phyloP scores from a whole-genome alignment of 495 filamentous ascomycete genomes.

The Aspergillus campestris region DNA sequence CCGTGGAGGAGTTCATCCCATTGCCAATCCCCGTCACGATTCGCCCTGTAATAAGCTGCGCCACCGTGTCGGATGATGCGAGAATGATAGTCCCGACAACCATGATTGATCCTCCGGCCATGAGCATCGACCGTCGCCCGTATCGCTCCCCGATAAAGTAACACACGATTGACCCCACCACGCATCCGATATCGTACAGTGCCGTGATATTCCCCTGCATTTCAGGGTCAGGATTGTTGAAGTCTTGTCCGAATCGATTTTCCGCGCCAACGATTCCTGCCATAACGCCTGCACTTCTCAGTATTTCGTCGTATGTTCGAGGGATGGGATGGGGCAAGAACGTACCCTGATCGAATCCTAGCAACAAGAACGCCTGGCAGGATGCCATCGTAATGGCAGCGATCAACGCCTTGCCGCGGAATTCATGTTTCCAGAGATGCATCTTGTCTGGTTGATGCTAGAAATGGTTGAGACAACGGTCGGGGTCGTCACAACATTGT shows the following conservation, averaged over 20 bases:
- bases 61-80: constrained; percentile 36
- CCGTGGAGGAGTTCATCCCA: constrained; percentile 42
- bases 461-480: no score
- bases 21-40: constrained; percentile 43
- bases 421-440: constrained; percentile 19
- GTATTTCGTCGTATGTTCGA: no score
- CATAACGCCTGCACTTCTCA: constrained; percentile 19
- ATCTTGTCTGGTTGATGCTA: constrained; percentile 8
- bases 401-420: constrained; percentile 14
- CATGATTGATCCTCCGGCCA: constrained; percentile 33
- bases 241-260: constrained; percentile 29
- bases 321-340: background rate
- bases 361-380: constrained; percentile 30
- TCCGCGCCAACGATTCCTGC: constrained; percentile 28
- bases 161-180: constrained; percentile 32
- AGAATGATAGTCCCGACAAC: constrained; percentile 32
- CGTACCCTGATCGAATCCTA: constrained; percentile 30
- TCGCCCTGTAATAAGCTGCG: constrained; percentile 43
- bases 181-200: constrained; percentile 41
- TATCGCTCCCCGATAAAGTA: constrained; percentile 33
- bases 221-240: constrained; percentile 27
- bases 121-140: constrained; percentile 37
- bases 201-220: constrained; percentile 39
- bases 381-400: constrained; percentile 16
- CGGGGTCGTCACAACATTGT: no score